Percentiles rank a stretch among this genome's conserved stretches.
Evolutionary conservation across 2,329 filamentous ascomycete species (phyloP).

Genomic region (Diaporthe aspalathi): DNA sequence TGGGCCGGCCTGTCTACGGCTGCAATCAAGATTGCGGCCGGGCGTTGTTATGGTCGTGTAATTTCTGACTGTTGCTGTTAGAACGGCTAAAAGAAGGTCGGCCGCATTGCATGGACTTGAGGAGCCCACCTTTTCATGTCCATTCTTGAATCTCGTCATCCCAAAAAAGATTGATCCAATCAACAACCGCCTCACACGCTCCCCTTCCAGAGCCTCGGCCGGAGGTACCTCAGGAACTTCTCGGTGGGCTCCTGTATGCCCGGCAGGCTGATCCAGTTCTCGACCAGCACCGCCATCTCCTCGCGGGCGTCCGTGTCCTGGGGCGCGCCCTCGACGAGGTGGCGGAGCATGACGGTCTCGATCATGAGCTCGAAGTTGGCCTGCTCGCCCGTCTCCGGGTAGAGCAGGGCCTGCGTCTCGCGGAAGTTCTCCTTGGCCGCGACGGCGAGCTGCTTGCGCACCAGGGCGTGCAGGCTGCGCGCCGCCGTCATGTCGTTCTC

Average conservation of each 20-base stretch:
- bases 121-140: neutral
- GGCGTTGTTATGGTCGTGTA: neutral
- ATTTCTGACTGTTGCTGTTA: neutral
- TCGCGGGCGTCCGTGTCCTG: constrained; percentile 36
- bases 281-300: constrained; percentile 36
- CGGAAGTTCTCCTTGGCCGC: constrained; percentile 38
- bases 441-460: constrained; percentile 39
- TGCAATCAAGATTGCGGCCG: neutral
- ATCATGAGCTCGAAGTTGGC: constrained; percentile 39
- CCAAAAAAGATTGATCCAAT: neutral
- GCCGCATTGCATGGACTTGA: neutral
- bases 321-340: constrained; percentile 33
- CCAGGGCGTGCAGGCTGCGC: constrained; percentile 37
- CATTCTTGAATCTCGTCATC: neutral
- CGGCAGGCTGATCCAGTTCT: constrained; percentile 37
- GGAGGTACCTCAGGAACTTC: constrained; percentile 35
- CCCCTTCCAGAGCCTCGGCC: constrained; percentile 37
- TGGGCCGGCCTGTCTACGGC: too few relatives aligned
- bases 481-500: constrained; percentile 43
- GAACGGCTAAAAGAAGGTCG: too few relatives aligned
- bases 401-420: constrained; percentile 36
- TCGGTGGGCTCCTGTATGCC: constrained; percentile 37
- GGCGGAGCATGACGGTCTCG: constrained; percentile 38
- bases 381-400: constrained; percentile 39
- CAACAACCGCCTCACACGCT: neutral